These are phyloP conservation scores for Solanum virginianum DNA, from an alignment of 257 asterid species.

Conservation along the genomic window DNA sequence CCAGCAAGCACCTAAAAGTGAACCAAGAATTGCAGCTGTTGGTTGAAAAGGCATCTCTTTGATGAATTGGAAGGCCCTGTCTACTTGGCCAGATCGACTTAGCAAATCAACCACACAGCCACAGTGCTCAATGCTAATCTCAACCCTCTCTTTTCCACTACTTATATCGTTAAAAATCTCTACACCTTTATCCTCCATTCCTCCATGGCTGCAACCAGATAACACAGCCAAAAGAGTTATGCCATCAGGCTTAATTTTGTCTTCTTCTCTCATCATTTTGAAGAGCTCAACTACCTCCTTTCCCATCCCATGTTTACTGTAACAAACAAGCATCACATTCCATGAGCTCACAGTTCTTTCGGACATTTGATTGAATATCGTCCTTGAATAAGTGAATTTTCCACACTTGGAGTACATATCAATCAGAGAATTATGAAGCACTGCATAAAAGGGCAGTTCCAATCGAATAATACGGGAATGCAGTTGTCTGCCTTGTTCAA, in stretches of 20 bases:
- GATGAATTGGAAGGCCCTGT: conserved; percentile 54
- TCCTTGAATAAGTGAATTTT: conserved; percentile 55
- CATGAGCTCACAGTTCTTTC: conserved; percentile 65
- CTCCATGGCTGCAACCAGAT: conserved; percentile 90
- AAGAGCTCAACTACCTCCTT: conserved; percentile 46
- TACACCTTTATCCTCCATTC: conserved; percentile 57
- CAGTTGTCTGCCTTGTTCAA: conserved; percentile 72
- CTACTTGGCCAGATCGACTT: conserved; percentile 72
- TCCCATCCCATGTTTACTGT: conserved; percentile 66
- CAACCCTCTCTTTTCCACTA: conserved; percentile 7
- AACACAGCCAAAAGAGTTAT: conserved; percentile 51
- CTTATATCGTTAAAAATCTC: conserved; percentile 38
- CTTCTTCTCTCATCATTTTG: conserved; percentile 42
- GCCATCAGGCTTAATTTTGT: conserved; percentile 32
- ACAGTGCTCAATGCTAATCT: conserved; percentile 64
- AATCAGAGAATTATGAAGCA: conserved; percentile 67
- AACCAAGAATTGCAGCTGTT: conserved; percentile 76
- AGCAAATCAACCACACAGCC: conserved; percentile 87
- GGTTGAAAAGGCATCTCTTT: conserved; percentile 66
- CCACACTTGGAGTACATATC: conserved; percentile 96
- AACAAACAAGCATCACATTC: conserved; percentile 78
- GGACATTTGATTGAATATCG: conserved; percentile 45
- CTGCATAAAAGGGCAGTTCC: conserved; percentile 21
- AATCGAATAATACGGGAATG: conserved; percentile 60
- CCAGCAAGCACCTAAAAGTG: conserved; percentile 83